Conservation (phyloP, 2,329 filamentous ascomycete genomes). For the Apiospora koreana region DNA sequence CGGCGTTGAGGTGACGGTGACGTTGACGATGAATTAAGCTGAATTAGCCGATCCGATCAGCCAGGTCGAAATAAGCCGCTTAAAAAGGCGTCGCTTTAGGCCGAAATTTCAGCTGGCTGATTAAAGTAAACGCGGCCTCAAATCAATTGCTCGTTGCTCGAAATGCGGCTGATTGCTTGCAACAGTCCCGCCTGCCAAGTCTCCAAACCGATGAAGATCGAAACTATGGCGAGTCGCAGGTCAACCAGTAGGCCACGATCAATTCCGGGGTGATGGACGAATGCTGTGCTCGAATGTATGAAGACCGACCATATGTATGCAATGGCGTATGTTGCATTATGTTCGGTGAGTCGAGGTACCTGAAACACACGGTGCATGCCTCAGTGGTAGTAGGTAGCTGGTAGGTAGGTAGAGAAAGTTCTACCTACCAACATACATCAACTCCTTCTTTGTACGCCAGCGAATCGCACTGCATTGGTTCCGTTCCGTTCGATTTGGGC, state of each 20-base stretch:
- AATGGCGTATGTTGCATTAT: neutral
- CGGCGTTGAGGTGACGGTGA: too few relatives aligned
- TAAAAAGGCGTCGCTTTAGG: too few relatives aligned
- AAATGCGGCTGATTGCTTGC: neutral
- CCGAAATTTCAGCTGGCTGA: too few relatives aligned
- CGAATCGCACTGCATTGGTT: neutral
- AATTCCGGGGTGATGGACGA: neutral
- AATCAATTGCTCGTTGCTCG: neutral
- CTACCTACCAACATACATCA: too few relatives aligned
- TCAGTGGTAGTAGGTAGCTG: neutral
- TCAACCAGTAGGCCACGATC: neutral
- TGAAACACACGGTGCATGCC: slow-evolving; percentile 2
- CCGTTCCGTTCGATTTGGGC: neutral
- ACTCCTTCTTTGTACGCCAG: neutral
- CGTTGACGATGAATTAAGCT: too few relatives aligned
- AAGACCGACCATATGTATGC: neutral
- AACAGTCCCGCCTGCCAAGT: neutral
- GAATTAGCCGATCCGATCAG: too few relatives aligned
- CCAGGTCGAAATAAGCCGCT: too few relatives aligned
- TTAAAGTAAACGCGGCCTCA: too few relatives aligned
- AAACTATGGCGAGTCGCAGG: neutral
- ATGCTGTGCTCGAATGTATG: neutral
- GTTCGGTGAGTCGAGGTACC: neutral
- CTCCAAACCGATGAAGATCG: neutral
- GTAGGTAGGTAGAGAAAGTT: neutral